Evolutionary conservation across 768 basidiomycete species (phyloP).

Genomic region (Cyclocybe cylindracea): DNA sequence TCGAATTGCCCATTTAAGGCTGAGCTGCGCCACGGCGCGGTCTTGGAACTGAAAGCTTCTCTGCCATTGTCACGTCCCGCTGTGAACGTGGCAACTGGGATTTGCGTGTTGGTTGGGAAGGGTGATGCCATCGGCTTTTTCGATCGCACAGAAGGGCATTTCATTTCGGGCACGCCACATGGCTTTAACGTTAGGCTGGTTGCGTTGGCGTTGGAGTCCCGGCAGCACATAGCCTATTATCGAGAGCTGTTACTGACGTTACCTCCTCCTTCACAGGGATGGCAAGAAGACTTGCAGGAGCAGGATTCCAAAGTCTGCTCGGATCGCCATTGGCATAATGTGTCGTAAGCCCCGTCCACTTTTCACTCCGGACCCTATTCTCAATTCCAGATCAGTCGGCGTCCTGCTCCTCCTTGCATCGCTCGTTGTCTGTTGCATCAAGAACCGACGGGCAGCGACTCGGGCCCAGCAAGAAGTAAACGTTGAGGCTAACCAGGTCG

Average conservation of each 20-base stretch:
- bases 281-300: conserved; percentile 17
- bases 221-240: no score
- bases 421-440: conserved; percentile 16
- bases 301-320: conserved; percentile 17
- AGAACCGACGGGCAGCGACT: conserved; percentile 18
- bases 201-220: no score
- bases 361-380: not conserved
- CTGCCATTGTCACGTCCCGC: no score
- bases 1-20: no score
- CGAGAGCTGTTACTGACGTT: not conserved
- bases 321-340: conserved; percentile 20
- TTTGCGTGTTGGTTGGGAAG: no score
- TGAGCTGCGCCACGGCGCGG: no score
- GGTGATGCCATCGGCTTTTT: no score
- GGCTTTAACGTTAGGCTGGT: no score
- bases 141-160: no score
- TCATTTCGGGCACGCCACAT: no score
- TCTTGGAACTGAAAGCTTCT: no score
- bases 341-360: conserved; percentile 14
- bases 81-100: no score
- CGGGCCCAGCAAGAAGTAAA: conserved; percentile 21
- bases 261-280: conserved; percentile 7
- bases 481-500: conserved; percentile 31
- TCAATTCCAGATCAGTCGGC: conserved; percentile 10
- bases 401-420: conserved; percentile 17